Conservation (phyloP, 73 alveolate genomes). For the Paramecium sexaurelia region DNA sequence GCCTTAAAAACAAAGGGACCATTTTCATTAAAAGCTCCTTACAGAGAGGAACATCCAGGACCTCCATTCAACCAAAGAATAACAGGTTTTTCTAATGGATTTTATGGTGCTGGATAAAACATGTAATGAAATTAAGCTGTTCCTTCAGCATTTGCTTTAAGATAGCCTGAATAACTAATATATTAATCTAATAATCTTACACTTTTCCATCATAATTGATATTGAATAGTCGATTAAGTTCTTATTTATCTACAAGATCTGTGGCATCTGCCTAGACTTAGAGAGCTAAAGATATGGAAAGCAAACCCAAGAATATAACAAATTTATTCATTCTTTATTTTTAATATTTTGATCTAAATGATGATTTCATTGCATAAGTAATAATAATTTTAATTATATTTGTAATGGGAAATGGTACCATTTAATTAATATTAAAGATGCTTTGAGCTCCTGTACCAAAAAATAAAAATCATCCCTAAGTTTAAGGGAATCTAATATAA, state of each 20-base stretch:
- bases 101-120: not conserved
- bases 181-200: not conserved
- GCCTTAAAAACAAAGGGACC: slow-evolving; percentile 84
- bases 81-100: slow-evolving; percentile 78
- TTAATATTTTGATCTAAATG: not conserved
- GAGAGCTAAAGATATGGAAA: not conserved
- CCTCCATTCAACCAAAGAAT: slow-evolving; percentile 99
- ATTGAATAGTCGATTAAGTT: not conserved
- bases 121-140: slow-evolving; percentile 1
- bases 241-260: not conserved
- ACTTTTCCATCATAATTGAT: not conserved
- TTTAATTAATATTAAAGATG: not conserved
- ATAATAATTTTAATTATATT: not conserved
- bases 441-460: not conserved
- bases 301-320: not conserved
- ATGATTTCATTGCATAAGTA: not conserved
- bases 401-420: slow-evolving; percentile 45
- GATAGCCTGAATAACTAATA: slow-evolving; percentile 9
- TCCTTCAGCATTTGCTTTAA: not conserved
- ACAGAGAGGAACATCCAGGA: slow-evolving; percentile 96
- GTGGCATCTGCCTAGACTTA: not conserved
- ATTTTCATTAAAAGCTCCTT: slow-evolving; percentile 87
- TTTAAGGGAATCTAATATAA: not conserved
- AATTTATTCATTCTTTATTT: not conserved
- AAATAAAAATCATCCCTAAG: not conserved